phyloP scores from a whole-genome alignment of 768 basidiomycete species.

The Candolleomyces aberdarensis region DNA sequence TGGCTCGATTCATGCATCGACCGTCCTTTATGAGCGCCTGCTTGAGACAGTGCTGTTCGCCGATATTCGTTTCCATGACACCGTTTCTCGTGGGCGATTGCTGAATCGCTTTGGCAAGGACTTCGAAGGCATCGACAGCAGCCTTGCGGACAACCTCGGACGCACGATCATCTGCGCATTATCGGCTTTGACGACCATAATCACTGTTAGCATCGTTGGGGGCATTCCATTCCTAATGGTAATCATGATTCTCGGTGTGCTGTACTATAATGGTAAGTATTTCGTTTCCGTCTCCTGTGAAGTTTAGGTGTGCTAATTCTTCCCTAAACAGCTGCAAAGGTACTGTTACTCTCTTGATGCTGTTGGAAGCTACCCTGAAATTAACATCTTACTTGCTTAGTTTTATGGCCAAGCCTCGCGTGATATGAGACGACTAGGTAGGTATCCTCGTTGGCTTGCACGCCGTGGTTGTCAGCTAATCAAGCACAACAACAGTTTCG shows the following conservation, averaged over 20 bases:
- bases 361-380: neutral
- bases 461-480: neutral
- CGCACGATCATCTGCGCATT: conserved; percentile 69
- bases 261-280: conserved; percentile 73
- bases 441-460: conserved; percentile 13
- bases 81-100: conserved; percentile 78
- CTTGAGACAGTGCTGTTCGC: conserved; percentile 83
- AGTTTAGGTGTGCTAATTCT: neutral
- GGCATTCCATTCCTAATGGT: conserved; percentile 72
- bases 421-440: conserved; percentile 79
- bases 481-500: conserved; percentile 31
- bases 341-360: conserved; percentile 9
- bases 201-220: conserved; percentile 76
- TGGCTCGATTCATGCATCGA: conserved; percentile 82
- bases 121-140: conserved; percentile 86
- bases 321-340: conserved; percentile 32
- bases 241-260: conserved; percentile 46
- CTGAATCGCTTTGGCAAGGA: conserved; percentile 89
- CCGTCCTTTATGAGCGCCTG: conserved; percentile 69
- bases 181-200: conserved; percentile 66
- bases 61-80: conserved; percentile 91
- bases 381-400: conserved; percentile 18
- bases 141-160: conserved; percentile 81
- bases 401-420: conserved; percentile 70
- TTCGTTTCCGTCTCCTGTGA: neutral